Conservation (phyloP, 1,139 yeast species). For the Oligophagozyma castellii region DNA sequence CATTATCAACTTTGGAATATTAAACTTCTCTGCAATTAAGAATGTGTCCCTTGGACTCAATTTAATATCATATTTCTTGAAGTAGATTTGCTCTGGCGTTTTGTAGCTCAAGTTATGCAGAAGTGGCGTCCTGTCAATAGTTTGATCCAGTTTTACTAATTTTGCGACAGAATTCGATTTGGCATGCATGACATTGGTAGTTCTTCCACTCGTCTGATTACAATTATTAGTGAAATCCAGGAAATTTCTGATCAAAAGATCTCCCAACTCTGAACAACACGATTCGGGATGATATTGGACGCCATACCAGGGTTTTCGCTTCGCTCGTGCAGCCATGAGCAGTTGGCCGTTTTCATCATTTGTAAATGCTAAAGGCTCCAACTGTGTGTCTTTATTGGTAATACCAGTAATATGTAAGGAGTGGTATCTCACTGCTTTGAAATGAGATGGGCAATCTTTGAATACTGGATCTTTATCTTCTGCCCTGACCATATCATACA, state of each 20-base stretch:
- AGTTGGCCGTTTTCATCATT: slow-evolving; percentile 28
- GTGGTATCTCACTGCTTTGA: slow-evolving; percentile 77
- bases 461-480: slow-evolving; percentile 26
- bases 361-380: slow-evolving; percentile 48
- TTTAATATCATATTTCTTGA: slow-evolving; percentile 5
- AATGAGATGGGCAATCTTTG: slow-evolving; percentile 27
- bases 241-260: slow-evolving; percentile 45
- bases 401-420: slow-evolving; percentile 46
- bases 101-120: slow-evolving; percentile 1
- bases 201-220: slow-evolving; percentile 23
- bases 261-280: slow-evolving; percentile 65
- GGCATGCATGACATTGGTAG: background rate
- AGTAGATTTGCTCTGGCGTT: background rate
- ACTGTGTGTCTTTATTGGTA: slow-evolving; percentile 6
- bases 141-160: slow-evolving; percentile 6
- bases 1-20: slow-evolving; percentile 16
- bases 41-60: slow-evolving; percentile 12
- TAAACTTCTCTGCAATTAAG: slow-evolving; percentile 12
- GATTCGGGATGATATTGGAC: slow-evolving; percentile 98
- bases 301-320: slow-evolving; percentile 59
- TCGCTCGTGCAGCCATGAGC: slow-evolving; percentile 71
- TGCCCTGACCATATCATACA: slow-evolving; percentile 33
- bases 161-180: background rate
- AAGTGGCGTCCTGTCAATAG: slow-evolving; percentile 14
- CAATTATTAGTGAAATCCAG: slow-evolving; percentile 36